Conservation (phyloP, 306 rosid species). For the Trifolium dubium region DNA sequence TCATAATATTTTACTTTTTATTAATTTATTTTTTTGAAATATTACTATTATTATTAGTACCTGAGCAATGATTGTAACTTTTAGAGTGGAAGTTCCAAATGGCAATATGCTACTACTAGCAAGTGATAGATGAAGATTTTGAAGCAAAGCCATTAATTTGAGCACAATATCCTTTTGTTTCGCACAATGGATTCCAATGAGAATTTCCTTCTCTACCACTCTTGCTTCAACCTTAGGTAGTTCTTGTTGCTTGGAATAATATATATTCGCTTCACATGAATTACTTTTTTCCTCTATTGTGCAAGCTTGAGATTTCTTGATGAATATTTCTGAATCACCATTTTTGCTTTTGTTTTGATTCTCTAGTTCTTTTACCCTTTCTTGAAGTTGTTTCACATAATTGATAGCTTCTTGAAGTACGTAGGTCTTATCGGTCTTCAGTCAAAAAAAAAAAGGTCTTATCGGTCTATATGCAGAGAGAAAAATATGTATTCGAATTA, state of each 20-base stretch:
- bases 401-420: slow-evolving; percentile 34
- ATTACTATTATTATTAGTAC: slow-evolving; percentile 26
- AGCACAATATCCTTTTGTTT: slow-evolving; percentile 42
- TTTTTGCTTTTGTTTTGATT: slow-evolving; percentile 19
- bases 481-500: background rate
- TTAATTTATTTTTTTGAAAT: too few species aligned
- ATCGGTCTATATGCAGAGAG: background rate
- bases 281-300: background rate
- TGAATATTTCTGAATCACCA: slow-evolving; percentile 5
- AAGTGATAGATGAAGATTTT: slow-evolving; percentile 41
- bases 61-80: slow-evolving; percentile 48
- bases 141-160: slow-evolving; percentile 36
- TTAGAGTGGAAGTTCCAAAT: slow-evolving; percentile 41
- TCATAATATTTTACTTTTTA: too few species aligned
- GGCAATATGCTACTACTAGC: slow-evolving; percentile 43
- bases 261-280: slow-evolving; percentile 2
- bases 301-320: slow-evolving; percentile 28
- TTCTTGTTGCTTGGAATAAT: background rate
- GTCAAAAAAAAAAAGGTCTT: too few species aligned
- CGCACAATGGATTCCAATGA: slow-evolving; percentile 42
- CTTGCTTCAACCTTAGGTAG: slow-evolving; percentile 42
- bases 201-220: slow-evolving; percentile 36
- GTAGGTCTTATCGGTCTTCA: slow-evolving; percentile 41
- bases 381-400: slow-evolving; percentile 42
- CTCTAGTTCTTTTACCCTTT: slow-evolving; percentile 36